Evolutionary conservation across 73 alveolate species (phyloP).

Genomic region (Effrenium voratum): DNA sequence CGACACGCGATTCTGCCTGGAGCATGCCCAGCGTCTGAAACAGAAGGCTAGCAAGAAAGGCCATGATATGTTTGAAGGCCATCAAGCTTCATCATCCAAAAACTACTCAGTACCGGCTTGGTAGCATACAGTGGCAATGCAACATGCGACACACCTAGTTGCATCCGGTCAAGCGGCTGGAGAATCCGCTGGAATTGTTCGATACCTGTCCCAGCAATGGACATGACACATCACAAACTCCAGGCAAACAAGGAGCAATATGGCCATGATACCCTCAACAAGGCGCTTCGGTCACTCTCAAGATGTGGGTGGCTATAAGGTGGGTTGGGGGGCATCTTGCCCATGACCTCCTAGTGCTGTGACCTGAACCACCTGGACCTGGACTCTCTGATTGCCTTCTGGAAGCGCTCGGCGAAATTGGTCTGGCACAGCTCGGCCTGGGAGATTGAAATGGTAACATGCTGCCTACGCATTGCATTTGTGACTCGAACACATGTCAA

Average conservation of each 20-base stretch:
- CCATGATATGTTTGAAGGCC: too few relatives aligned
- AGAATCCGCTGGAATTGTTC: conserved; percentile 68
- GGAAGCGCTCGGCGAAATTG: conserved; percentile 28
- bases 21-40: background rate
- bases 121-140: too few relatives aligned
- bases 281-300: background rate
- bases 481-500: too few relatives aligned
- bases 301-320: background rate
- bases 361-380: background rate
- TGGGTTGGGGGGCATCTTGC: background rate
- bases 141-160: too few relatives aligned
- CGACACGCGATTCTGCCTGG: conserved; percentile 83
- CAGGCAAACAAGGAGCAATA: background rate
- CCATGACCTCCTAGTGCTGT: background rate
- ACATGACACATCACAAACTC: background rate
- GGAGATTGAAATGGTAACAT: background rate
- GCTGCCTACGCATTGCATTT: background rate
- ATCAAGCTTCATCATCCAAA: too few relatives aligned
- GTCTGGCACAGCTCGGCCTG: conserved; percentile 82
- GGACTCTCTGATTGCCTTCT: background rate
- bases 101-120: too few relatives aligned
- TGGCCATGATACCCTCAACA: background rate
- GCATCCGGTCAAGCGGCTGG: conserved; percentile 28
- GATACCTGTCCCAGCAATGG: conserved; percentile 1
- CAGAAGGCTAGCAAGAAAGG: background rate